A percentile compares a stretch with the other conserved stretches of the same genome.
phyloP scores from a whole-genome alignment of 148 eudicot genomes.

The Mesembryanthemum crystallinum region DNA sequence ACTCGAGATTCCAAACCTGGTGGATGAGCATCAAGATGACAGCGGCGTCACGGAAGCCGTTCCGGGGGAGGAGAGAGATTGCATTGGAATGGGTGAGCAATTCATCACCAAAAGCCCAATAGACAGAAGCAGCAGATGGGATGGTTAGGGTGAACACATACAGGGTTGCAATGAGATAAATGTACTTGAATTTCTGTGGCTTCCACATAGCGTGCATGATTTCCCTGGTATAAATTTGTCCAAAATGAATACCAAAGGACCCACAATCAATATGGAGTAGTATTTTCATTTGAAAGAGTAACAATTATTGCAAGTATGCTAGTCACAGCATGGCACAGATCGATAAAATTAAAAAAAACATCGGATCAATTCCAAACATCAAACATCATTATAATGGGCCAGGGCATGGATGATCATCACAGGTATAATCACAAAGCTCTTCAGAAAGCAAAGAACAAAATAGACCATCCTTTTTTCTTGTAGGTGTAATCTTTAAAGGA shows the following conservation, averaged over 20 bases:
- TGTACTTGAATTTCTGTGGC: constrained; percentile 69
- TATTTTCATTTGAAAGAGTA: neutral
- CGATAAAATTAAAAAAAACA: neutral
- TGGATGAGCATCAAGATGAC: constrained; percentile 77
- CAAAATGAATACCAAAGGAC: constrained; percentile 5
- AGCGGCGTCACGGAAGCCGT: constrained; percentile 53
- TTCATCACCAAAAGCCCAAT: constrained; percentile 77
- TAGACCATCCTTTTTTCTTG: neutral
- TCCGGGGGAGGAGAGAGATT: constrained; percentile 58
- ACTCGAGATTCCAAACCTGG: too few relatives aligned
- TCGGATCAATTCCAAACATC: neutral
- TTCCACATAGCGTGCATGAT: constrained; percentile 81
- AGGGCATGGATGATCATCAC: constrained; percentile 22
- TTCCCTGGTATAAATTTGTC: constrained; percentile 39
- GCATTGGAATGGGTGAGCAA: constrained; percentile 68
- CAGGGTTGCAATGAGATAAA: constrained; percentile 61
- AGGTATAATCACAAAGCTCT: constrained; percentile 15
- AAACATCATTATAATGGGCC: constrained; percentile 32
- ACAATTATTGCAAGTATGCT: constrained; percentile 31
- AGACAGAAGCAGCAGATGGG: constrained; percentile 66
- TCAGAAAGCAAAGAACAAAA: neutral
- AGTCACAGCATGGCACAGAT: constrained; percentile 8
- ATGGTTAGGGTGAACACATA: constrained; percentile 73
- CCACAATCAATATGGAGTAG: constrained; percentile 12
- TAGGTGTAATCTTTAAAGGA: neutral